Conservation (phyloP, 192 early-diverging fungal genomes). For the Linnemannia zychae region DNA sequence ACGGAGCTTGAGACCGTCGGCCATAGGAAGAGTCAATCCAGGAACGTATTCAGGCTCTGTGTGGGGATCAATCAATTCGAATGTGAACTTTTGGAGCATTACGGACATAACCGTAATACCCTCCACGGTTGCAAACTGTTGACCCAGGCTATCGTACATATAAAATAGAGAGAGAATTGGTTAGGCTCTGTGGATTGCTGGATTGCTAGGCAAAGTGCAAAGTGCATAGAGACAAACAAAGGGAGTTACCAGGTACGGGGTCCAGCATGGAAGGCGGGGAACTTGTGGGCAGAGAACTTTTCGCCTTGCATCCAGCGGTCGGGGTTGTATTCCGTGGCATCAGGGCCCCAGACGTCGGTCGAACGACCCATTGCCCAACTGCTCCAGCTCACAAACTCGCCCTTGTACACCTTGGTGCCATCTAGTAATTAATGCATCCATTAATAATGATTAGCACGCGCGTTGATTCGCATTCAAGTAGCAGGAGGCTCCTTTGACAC, state of each 20-base stretch:
- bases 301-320: conserved; percentile 59
- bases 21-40: conserved; percentile 56
- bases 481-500: no score
- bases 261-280: conserved; percentile 69
- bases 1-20: conserved; percentile 37
- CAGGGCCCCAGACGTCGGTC: conserved; percentile 58
- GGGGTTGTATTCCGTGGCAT: conserved; percentile 59
- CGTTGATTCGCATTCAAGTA: no score
- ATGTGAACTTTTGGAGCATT: conserved; percentile 50
- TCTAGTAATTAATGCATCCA: conserved; percentile 24
- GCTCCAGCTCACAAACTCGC: conserved; percentile 61
- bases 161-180: not conserved
- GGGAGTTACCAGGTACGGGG: conserved; percentile 57
- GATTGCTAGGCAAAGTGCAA: not conserved
- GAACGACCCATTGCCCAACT: conserved; percentile 59
- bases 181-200: no score
- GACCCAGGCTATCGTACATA: conserved; percentile 40
- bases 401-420: conserved; percentile 60
- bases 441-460: no score
- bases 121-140: conserved; percentile 60
- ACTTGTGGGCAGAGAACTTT: conserved; percentile 58
- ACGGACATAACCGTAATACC: conserved; percentile 39
- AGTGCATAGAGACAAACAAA: not conserved
- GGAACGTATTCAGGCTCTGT: conserved; percentile 27
- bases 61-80: conserved; percentile 50